phyloP scores from a whole-genome alignment of 1,284 basidiomycete species.

The Meira miltonrushii region DNA sequence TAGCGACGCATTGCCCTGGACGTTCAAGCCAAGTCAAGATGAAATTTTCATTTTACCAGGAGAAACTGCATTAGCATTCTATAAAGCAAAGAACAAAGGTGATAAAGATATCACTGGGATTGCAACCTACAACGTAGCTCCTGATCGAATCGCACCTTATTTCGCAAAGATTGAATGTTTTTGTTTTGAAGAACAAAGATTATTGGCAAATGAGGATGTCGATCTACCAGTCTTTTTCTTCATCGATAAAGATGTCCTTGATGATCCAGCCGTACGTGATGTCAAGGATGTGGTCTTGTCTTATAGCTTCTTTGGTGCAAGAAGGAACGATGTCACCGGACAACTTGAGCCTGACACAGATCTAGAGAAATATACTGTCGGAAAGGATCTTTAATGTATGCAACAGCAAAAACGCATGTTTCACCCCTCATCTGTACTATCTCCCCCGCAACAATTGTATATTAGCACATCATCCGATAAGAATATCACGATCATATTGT shows the following conservation, averaged over 20 bases:
- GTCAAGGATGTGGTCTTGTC: conserved; percentile 87
- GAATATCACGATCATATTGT: background rate
- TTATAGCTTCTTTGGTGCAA: conserved; percentile 88
- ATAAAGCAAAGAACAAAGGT: conserved; percentile 82
- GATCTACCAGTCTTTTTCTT: conserved; percentile 98
- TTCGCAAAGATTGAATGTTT: conserved; percentile 99
- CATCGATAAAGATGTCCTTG: conserved; percentile 91
- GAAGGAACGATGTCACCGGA: conserved; percentile 50
- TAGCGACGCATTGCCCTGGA: conserved; percentile 85
- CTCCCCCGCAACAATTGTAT: background rate
- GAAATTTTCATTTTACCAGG: conserved; percentile 86
- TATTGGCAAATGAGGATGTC: conserved; percentile 91
- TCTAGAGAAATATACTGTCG: conserved; percentile 36
- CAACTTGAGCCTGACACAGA: conserved; percentile 50
- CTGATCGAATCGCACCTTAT: conserved; percentile 87
- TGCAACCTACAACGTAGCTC: conserved; percentile 95
- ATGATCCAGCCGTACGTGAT: conserved; percentile 78
- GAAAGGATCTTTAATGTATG: conserved; percentile 24
- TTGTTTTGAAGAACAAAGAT: conserved; percentile 97
- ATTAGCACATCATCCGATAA: background rate
- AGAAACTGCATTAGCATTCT: conserved; percentile 94
- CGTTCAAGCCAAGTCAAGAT: conserved; percentile 83
- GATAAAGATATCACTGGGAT: conserved; percentile 91
- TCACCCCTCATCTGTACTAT: background rate
- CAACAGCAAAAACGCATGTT: background rate